Percentiles rank a stretch among this genome's conserved stretches.
phyloP scores from a whole-genome alignment of 2,329 filamentous ascomycete species.

The Fusarium sp. region DNA sequence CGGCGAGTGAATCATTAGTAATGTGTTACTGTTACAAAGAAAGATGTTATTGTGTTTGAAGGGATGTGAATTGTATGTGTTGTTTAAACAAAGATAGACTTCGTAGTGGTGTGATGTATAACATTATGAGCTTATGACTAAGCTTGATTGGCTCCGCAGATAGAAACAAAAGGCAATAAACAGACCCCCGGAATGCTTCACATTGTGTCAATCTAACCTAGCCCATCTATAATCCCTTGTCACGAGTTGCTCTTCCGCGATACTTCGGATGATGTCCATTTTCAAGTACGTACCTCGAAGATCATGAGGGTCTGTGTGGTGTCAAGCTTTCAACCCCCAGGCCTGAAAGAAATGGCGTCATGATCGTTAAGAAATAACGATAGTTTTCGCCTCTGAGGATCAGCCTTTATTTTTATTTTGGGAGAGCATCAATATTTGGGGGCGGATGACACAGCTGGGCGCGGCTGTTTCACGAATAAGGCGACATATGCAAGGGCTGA shows the following conservation, averaged over 20 bases:
- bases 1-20: conserved; percentile 10
- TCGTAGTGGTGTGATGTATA: neutral
- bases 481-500: conserved; percentile 18
- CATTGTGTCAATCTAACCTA: neutral
- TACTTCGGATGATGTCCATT: neutral
- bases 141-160: neutral
- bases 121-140: neutral
- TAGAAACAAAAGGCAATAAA: neutral
- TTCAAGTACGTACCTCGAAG: conserved; percentile 2
- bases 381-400: neutral
- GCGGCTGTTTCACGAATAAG: conserved; percentile 26
- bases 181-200: neutral
- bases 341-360: neutral
- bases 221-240: neutral
- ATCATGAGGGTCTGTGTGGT: neutral
- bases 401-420: neutral
- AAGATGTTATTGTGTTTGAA: neutral
- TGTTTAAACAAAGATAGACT: neutral
- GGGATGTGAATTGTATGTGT: neutral
- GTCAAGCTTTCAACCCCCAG: conserved; percentile 11
- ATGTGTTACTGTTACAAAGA: neutral
- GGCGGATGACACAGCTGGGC: neutral
- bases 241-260: neutral
- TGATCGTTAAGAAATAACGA: neutral
- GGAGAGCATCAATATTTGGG: neutral